Percentiles rank a stretch among this genome's conserved stretches.
These are phyloP conservation scores for Theobroma cacao DNA, from an alignment of 345 rosid genomes.

Conservation along the genomic window DNA sequence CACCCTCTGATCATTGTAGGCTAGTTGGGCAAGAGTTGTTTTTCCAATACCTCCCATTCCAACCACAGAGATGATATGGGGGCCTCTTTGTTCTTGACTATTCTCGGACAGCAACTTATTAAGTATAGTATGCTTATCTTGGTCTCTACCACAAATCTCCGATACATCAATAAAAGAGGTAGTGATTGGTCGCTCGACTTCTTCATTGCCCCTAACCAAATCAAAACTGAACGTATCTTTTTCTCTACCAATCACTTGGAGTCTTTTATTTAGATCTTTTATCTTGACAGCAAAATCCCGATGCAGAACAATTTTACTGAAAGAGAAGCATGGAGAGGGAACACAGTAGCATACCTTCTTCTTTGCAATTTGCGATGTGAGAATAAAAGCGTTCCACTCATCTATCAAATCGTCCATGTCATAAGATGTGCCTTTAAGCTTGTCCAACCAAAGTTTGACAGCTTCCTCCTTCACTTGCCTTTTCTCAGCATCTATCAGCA, in stretches of 20 bases:
- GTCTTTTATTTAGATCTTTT: neutral
- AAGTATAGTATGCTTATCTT: too few relatives aligned
- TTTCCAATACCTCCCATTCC: slow-evolving; percentile 14
- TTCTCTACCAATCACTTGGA: neutral
- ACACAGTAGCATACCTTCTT: neutral
- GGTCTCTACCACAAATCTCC: too few relatives aligned
- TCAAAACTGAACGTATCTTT: neutral
- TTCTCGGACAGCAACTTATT: neutral
- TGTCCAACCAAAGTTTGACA: slow-evolving; percentile 13
- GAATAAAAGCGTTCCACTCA: neutral
- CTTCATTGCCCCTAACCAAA: neutral
- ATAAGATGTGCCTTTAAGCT: slow-evolving; percentile 14
- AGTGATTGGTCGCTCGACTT: neutral
- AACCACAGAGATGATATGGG: neutral
- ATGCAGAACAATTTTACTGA: neutral
- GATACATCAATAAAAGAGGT: too few relatives aligned
- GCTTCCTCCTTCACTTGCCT: slow-evolving; percentile 11
- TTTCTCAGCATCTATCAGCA: slow-evolving; percentile 22
- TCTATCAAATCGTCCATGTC: slow-evolving; percentile 24
- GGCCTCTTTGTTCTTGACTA: too few relatives aligned
- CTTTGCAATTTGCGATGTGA: neutral
- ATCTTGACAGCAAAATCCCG: neutral
- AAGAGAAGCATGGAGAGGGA: neutral
- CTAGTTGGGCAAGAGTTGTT: neutral
- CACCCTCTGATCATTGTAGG: neutral